Evolutionary conservation across 2,329 filamentous ascomycete species (phyloP).

Genomic region (Hymenoscyphus scutula): DNA sequence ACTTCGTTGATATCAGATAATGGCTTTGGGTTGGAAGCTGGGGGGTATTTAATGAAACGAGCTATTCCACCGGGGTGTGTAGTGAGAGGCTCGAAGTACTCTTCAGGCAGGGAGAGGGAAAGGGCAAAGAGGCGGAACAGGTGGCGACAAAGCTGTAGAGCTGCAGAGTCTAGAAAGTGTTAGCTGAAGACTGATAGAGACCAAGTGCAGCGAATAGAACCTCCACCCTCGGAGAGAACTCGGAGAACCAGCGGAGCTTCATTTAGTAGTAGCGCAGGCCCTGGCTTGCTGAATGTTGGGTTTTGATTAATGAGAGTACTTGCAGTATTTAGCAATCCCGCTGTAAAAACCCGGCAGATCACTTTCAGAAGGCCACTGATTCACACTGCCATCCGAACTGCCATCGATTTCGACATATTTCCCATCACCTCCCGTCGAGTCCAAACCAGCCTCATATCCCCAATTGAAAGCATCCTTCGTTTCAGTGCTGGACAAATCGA

Average conservation of each 20-base stretch:
- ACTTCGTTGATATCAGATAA: constrained; percentile 30
- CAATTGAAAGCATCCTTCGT: constrained; percentile 44
- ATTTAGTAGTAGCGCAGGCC: no score
- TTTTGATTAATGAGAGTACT: no score
- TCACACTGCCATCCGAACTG: constrained; percentile 24
- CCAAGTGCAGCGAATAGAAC: no score
- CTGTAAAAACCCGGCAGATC: constrained; percentile 34
- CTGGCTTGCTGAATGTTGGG: no score
- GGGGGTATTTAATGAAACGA: constrained; percentile 50
- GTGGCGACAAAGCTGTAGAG: constrained; percentile 40
- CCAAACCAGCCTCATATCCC: constrained; percentile 35
- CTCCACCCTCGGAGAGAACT: no score
- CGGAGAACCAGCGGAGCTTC: no score
- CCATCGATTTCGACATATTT: constrained; percentile 36
- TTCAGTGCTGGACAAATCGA: constrained; percentile 44
- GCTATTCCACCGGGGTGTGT: constrained; percentile 45
- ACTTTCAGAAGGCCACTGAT: constrained; percentile 32
- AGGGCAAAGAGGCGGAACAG: constrained; percentile 40
- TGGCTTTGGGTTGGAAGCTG: constrained; percentile 36
- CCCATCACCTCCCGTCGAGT: constrained; percentile 34
- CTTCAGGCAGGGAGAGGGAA: constrained; percentile 41
- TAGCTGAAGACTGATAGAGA: not conserved
- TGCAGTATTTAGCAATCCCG: constrained; percentile 34
- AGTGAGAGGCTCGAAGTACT: constrained; percentile 42
- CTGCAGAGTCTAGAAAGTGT: constrained; percentile 17